A percentile compares a stretch with the other conserved stretches of the same genome.
These are phyloP conservation scores for Caloboletus firmus DNA, from an alignment of 1,284 basidiomycete species.

Conservation along the genomic window DNA sequence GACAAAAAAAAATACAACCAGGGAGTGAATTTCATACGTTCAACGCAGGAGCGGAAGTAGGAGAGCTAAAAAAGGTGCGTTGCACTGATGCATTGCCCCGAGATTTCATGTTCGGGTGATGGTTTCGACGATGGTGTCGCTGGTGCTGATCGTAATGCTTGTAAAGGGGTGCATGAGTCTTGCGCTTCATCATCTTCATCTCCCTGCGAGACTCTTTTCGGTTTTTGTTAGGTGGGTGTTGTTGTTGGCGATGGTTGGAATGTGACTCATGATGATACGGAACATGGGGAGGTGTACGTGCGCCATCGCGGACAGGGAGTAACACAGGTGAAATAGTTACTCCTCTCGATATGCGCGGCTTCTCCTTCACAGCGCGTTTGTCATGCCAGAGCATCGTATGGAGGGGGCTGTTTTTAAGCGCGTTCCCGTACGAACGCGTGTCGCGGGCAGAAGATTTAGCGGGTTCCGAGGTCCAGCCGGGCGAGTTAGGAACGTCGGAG, in stretches of 20 bases:
- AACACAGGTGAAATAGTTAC: slow-evolving; percentile 52
- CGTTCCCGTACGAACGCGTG: slow-evolving; percentile 34
- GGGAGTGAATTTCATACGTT: slow-evolving; percentile 30
- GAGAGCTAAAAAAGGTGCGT: slow-evolving; percentile 49
- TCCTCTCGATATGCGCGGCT: slow-evolving; percentile 30
- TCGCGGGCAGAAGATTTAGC: slow-evolving; percentile 22
- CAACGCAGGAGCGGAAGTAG: slow-evolving; percentile 31
- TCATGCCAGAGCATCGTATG: slow-evolving; percentile 57
- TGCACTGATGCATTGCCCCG: slow-evolving; percentile 60
- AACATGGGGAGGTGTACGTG: slow-evolving; percentile 50
- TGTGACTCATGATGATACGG: slow-evolving; percentile 27
- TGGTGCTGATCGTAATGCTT: slow-evolving; percentile 40
- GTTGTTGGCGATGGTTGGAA: slow-evolving; percentile 36
- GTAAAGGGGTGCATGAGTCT: slow-evolving; percentile 45
- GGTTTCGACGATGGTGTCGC: slow-evolving; percentile 36
- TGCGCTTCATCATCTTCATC: slow-evolving; percentile 61
- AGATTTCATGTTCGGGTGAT: slow-evolving; percentile 67
- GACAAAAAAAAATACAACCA: slow-evolving; percentile 25
- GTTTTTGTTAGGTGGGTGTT: slow-evolving; percentile 44
- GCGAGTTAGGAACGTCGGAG: slow-evolving; percentile 34
- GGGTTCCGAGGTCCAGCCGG: slow-evolving; percentile 31
- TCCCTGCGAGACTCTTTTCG: slow-evolving; percentile 61
- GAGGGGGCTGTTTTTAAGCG: slow-evolving; percentile 56
- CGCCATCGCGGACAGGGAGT: slow-evolving; percentile 54
- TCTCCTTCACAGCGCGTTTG: slow-evolving; percentile 32